Percentiles rank a stretch among this genome's conserved stretches.
Conservation (phyloP, 1,284 basidiomycete species). For the Apiotrichum sp. region DNA sequence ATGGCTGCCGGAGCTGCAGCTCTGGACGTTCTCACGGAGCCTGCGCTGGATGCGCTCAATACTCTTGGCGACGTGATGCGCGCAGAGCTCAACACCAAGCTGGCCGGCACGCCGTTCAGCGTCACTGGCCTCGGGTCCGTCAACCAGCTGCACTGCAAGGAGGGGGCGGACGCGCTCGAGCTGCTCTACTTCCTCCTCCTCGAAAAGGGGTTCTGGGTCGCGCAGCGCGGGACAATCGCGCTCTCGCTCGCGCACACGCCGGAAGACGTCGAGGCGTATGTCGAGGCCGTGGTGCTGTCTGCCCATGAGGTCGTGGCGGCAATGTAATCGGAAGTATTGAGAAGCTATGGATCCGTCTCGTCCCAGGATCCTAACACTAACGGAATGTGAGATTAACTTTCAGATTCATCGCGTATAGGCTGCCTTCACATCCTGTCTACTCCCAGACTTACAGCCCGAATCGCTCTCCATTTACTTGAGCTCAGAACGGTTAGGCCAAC, state of each 20-base stretch:
- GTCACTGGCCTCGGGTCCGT: conserved; percentile 29
- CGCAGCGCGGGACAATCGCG: conserved; percentile 18
- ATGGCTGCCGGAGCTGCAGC: conserved; percentile 27
- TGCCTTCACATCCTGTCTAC: too few species aligned
- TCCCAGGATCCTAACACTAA: too few species aligned
- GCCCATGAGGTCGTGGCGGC: too few species aligned
- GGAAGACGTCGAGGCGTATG: conserved; percentile 13
- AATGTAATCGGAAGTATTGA: too few species aligned
- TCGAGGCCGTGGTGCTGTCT: background rate
- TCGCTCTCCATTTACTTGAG: too few species aligned
- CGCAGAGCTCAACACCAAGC: conserved; percentile 10
- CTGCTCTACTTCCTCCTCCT: background rate
- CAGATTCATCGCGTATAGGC: too few species aligned
- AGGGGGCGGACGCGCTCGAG: conserved; percentile 10
- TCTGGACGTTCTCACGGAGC: conserved; percentile 18
- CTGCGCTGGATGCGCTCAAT: conserved; percentile 19
- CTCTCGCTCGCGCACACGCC: conserved; percentile 8
- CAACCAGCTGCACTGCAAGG: conserved; percentile 25
- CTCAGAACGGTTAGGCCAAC: too few species aligned
- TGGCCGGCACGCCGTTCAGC: conserved; percentile 7
- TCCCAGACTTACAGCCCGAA: too few species aligned
- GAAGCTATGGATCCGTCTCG: too few species aligned
- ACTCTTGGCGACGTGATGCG: conserved; percentile 21
- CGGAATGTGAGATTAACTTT: too few species aligned
- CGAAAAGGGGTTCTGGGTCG: conserved; percentile 2